phyloP scores from a whole-genome alignment of 176 grass and related monocot genomes.

The Aechmea fasciata region DNA sequence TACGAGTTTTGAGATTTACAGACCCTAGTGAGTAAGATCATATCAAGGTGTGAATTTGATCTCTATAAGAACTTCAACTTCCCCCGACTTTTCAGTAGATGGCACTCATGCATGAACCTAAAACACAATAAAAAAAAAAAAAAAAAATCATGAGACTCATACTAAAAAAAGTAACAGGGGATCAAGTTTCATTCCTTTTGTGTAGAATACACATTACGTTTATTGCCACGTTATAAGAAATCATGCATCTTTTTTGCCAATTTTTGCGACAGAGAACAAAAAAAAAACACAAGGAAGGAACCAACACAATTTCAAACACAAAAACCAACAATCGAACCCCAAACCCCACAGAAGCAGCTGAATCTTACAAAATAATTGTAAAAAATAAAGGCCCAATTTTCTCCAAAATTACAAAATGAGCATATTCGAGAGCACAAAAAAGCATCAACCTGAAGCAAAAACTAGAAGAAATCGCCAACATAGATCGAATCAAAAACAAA shows the following conservation, averaged over 20 bases:
- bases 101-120: conserved; percentile 21
- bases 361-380: not conserved
- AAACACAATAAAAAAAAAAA: not conserved
- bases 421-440: not conserved
- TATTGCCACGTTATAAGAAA: not conserved
- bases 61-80: not conserved
- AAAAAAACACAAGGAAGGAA: not conserved
- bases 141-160: not conserved
- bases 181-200: no score
- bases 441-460: not conserved
- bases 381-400: no score
- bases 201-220: no score
- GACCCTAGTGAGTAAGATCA: not conserved
- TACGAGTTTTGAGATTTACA: not conserved
- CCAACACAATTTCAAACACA: conserved; percentile 11
- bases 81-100: not conserved
- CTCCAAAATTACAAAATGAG: no score
- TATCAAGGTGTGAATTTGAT: not conserved
- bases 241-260: not conserved
- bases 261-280: not conserved
- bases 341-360: not conserved
- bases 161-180: no score
- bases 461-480: not conserved
- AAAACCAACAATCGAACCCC: not conserved
- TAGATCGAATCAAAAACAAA: not conserved